A percentile compares a stretch with the other conserved stretches of the same genome.
Evolutionary conservation across 768 basidiomycete species (phyloP).

Genomic region (Trametes villosa): DNA sequence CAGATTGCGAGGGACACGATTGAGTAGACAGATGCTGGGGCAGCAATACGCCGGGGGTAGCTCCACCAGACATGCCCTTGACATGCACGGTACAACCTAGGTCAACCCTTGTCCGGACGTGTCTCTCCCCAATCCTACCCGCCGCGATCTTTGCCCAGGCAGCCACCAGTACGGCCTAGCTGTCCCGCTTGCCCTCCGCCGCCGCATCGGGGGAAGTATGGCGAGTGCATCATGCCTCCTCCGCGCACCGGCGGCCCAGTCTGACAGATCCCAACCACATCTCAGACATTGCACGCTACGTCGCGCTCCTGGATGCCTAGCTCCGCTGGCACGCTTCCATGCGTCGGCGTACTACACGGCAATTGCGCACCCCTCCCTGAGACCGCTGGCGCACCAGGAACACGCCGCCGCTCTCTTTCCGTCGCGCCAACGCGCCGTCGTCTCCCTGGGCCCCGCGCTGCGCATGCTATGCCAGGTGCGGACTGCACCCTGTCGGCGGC

Average conservation of each 20-base stretch:
- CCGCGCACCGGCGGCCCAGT: neutral
- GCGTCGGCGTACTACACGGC: slow-evolving; percentile 6
- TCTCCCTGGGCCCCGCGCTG: no score
- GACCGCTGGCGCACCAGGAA: neutral
- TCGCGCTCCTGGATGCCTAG: neutral
- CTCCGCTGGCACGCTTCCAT: slow-evolving; percentile 5
- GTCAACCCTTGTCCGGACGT: no score
- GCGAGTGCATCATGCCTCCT: neutral
- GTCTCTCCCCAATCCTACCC: no score
- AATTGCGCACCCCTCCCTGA: neutral
- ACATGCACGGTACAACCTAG: no score
- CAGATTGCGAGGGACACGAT: no score
- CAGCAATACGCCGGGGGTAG: no score
- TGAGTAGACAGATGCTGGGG: no score
- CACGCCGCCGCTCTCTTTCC: slow-evolving; percentile 5
- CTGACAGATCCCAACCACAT: neutral
- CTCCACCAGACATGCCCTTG: no score
- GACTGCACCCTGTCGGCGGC: neutral
- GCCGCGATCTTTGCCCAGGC: no score
- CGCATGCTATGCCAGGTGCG: neutral
- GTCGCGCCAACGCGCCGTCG: neutral
- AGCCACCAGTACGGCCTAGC: no score
- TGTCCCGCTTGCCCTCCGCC: no score
- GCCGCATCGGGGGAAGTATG: neutral
- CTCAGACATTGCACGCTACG: slow-evolving; percentile 3